These are phyloP conservation scores for Alloteropsis angusta DNA, from an alignment of 202 grass and related monocot genomes.

Conservation along the genomic window DNA sequence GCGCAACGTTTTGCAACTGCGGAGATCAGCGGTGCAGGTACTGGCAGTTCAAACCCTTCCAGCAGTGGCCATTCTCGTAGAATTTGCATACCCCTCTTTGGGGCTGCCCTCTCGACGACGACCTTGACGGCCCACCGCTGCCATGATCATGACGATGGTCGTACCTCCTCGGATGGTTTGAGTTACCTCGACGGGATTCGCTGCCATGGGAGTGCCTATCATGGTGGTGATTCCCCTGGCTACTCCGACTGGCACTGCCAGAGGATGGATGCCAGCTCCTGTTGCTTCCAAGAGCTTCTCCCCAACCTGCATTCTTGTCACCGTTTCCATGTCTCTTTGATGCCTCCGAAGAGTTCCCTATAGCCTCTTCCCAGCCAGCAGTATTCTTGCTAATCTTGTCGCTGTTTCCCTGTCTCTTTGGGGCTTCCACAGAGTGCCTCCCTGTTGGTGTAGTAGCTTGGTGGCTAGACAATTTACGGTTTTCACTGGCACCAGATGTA, in stretches of 20 bases:
- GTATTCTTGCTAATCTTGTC: background rate
- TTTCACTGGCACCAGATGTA: background rate
- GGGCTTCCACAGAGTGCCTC: slow-evolving; percentile 19
- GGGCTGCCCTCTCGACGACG: slow-evolving; percentile 39
- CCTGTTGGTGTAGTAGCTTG: slow-evolving; percentile 24
- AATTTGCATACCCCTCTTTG: slow-evolving; percentile 71
- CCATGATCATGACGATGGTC: slow-evolving; percentile 36
- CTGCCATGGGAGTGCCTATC: slow-evolving; percentile 20
- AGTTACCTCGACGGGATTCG: slow-evolving; percentile 27
- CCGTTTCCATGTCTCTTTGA: slow-evolving; percentile 34
- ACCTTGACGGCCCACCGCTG: slow-evolving; percentile 27
- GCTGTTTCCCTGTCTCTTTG: slow-evolving; percentile 30
- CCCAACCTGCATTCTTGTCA: slow-evolving; percentile 17
- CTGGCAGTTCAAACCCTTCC: slow-evolving; percentile 66
- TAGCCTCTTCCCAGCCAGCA: slow-evolving; percentile 26
- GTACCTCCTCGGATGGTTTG: slow-evolving; percentile 32
- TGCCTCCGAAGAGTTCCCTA: slow-evolving; percentile 25
- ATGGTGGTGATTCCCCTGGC: slow-evolving; percentile 40
- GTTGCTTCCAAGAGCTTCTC: slow-evolving; percentile 32
- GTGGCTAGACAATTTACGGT: slow-evolving; percentile 11
- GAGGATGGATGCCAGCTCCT: slow-evolving; percentile 36
- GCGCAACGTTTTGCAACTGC: background rate
- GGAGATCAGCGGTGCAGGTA: slow-evolving; percentile 59
- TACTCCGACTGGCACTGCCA: slow-evolving; percentile 28
- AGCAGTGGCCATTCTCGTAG: slow-evolving; percentile 69